Conservation (phyloP, 352 stramenopile species). For the Phytophthora nicotianae region DNA sequence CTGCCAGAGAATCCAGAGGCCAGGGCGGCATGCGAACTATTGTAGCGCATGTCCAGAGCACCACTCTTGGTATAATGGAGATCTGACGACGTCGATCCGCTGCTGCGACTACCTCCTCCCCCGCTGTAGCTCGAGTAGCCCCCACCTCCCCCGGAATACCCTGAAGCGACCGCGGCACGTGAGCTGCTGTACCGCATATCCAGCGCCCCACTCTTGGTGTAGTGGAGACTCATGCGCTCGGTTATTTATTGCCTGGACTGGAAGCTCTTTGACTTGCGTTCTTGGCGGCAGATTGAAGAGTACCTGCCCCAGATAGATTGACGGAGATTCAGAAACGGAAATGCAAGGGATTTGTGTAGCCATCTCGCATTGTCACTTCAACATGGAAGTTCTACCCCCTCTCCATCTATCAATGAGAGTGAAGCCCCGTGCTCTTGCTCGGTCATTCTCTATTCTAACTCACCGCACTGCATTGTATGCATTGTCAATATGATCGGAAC, state of each 20-base stretch:
- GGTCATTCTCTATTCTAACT: slow-evolving; percentile 6
- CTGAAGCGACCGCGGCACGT: slow-evolving; percentile 11
- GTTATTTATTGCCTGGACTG: neutral
- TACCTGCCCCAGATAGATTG: neutral
- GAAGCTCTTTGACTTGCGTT: neutral
- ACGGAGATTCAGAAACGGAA: slow-evolving; percentile 2
- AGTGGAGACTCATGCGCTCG: slow-evolving; percentile 24
- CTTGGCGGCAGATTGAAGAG: slow-evolving; percentile 8
- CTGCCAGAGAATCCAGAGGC: slow-evolving; percentile 5
- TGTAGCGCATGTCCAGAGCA: slow-evolving; percentile 31
- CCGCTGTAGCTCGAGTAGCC: slow-evolving; percentile 12
- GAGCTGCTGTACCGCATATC: slow-evolving; percentile 38
- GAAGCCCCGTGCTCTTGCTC: neutral
- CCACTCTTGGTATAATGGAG: slow-evolving; percentile 37
- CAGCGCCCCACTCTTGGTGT: slow-evolving; percentile 28
- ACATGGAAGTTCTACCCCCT: slow-evolving; percentile 4
- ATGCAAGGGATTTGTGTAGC: slow-evolving; percentile 24
- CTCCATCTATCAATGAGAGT: neutral
- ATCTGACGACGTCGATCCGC: slow-evolving; percentile 1
- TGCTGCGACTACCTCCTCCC: slow-evolving; percentile 1
- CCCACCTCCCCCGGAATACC: neutral
- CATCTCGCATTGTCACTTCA: slow-evolving; percentile 18
- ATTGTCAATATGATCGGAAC: neutral
- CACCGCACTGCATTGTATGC: no score
- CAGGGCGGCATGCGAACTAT: slow-evolving; percentile 15